phyloP scores from a whole-genome alignment of 169 alveolate genomes.

The Eimeria necatrix region DNA sequence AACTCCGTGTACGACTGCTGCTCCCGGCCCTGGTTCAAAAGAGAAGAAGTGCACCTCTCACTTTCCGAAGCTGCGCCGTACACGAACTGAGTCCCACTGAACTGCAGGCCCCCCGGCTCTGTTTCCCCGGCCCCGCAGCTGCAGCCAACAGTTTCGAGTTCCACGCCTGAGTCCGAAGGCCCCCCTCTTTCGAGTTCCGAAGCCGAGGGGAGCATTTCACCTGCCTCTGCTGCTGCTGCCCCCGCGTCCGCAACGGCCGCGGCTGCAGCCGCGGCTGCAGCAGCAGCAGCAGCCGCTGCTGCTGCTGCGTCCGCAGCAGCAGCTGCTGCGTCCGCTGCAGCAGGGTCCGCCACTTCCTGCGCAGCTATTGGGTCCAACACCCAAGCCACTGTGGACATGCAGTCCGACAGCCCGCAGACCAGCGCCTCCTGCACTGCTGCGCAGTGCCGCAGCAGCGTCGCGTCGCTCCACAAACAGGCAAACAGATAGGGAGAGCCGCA shows the following conservation, averaged over 20 bases:
- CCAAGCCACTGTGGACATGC: conserved; percentile 49
- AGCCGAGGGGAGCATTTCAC: not conserved
- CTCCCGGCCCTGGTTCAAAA: not conserved
- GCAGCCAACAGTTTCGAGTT: not conserved
- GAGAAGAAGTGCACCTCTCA: not conserved
- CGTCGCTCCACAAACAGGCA: conserved; percentile 42
- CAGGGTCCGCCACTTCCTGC: not conserved
- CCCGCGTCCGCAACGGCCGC: not conserved
- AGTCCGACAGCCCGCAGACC: conserved; percentile 48
- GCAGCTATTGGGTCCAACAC: not conserved
- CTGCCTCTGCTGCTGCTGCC: not conserved
- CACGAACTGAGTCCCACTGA: not conserved
- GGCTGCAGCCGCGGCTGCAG: not conserved
- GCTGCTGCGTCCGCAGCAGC: not conserved
- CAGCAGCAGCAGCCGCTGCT: not conserved
- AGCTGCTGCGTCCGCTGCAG: not conserved
- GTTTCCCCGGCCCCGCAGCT: not conserved
- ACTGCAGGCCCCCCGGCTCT: not conserved
- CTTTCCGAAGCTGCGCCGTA: not conserved
- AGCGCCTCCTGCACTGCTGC: conserved; percentile 60
- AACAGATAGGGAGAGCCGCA: not conserved
- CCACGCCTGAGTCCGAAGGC: conserved; percentile 4
- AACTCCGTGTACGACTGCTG: conserved; percentile 3
- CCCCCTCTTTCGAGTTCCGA: not conserved
- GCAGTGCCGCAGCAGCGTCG: not conserved